phyloP scores from a whole-genome alignment of 1,139 yeast species.

The Geotrichum klebahnii region DNA sequence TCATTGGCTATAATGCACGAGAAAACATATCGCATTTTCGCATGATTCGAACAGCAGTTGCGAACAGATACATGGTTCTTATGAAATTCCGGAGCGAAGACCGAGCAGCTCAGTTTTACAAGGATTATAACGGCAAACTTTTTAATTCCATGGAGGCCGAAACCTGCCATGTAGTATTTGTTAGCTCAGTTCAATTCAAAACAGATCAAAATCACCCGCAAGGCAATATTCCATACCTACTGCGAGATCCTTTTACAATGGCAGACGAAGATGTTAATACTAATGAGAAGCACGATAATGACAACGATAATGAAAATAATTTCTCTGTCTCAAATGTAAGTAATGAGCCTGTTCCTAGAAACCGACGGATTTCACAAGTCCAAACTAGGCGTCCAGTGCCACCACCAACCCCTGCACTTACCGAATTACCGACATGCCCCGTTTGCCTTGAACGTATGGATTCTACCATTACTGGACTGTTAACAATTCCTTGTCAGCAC shows the following conservation, averaged over 20 bases:
- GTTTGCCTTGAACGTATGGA: slow-evolving; percentile 92
- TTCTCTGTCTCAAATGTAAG: no score
- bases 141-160: slow-evolving; percentile 91
- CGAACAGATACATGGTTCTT: slow-evolving; percentile 71
- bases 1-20: slow-evolving; percentile 60
- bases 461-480: slow-evolving; percentile 68
- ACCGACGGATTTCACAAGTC: slow-evolving; percentile 3
- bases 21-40: slow-evolving; percentile 68
- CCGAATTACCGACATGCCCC: slow-evolving; percentile 88
- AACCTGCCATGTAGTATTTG: slow-evolving; percentile 69
- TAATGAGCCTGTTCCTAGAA: neutral
- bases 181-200: slow-evolving; percentile 54
- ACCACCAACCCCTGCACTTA: slow-evolving; percentile 38
- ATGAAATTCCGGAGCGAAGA: slow-evolving; percentile 62
- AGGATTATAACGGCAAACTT: slow-evolving; percentile 63
- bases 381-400: slow-evolving; percentile 31
- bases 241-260: slow-evolving; percentile 68
- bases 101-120: slow-evolving; percentile 60
- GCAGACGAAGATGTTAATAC: slow-evolving; percentile 24
- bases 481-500: slow-evolving; percentile 90
- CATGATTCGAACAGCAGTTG: slow-evolving; percentile 60
- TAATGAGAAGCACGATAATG: neutral
- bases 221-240: slow-evolving; percentile 54
- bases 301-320: neutral
- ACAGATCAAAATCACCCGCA: slow-evolving; percentile 13